Base-by-base conservation (phyloP, 169 alveolate species). In the Babesia divergens region DNA sequence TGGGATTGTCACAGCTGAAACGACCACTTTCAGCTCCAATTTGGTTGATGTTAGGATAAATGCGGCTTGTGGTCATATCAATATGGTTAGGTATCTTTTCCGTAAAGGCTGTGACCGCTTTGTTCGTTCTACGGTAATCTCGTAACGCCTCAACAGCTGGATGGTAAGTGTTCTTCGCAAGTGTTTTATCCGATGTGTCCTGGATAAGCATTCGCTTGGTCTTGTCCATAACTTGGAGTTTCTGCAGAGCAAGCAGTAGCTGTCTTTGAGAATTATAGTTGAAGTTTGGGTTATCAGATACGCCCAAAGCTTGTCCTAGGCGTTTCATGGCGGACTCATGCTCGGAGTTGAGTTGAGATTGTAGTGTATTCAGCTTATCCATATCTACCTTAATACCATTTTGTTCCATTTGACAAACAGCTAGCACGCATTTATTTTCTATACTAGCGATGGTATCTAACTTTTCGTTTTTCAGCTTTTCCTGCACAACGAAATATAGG, bases 21-120 rank as follows among this genome's bases (percentile, higher is more conserved):
- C 95, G 84, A 16, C 95, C 95, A 32, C 93, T 85, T 65, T 87
- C 94, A 8, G 95, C 93, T 32, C 94, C 94, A 53, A 82, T 84
- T 59, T 91, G 95, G 70, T 91, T 89, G 82, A 89, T 86, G 34
- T 89, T 89, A 13, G 95, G 89, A 64, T 91, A 93, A 28, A 91
- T 91, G 34, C 93, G 76, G 53, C 90, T 85, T 0, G 92, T 83
- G 31, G 34, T 29, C 9, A 55, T 46, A 53, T 74, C 82, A 59
- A 91, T 88, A 54, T 91, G 94, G 62, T 69, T 60, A 16, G 95
- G 95, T 29, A 91, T 76, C 59, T 89, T 84, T 55, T 84, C 89
- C 29, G 88, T 90, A 55, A 91, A 91, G 22, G 95, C 94, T 3
- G 94, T 75, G 59, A 90, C 82, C 16, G 94, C 91, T 37, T 91